Base-by-base conservation (phyloP, 495 filamentous ascomycete genomes). In the Clohesyomyces aquaticus region DNA sequence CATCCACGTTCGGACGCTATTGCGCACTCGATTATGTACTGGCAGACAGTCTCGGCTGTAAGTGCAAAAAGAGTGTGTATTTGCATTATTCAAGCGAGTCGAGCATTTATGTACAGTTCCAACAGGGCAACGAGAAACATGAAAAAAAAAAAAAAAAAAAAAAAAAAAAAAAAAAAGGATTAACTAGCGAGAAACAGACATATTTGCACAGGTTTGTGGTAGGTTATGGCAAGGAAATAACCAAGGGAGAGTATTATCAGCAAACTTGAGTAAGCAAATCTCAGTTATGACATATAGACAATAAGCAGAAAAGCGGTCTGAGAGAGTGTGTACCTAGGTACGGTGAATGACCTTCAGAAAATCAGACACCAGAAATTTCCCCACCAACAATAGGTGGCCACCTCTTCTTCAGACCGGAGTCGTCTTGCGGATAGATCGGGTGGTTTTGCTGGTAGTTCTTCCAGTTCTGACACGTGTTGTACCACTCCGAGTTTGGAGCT, bases 321-420 rank as follows among this genome's bases (percentile, higher is more conserved):
- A n/a, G n/a, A n/a, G n/a, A n/a, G n/a, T n/a, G n/a, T n/a, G n/a
- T n/a, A n/a, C n/a, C n/a, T n/a, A n/a, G n/a, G n/a, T n/a, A n/a
- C n/a, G n/a, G n/a, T n/a, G n/a, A n/a, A n/a, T n/a, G n/a, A n/a
- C n/a, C n/a, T n/a, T n/a, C n/a, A n/a, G n/a, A n/a, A n/a, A n/a
- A 6, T 47, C 43, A 47, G 43, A 47, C 28, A 32, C 51, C 32
- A 12, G 3, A 55, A 26, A 55, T 19, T 29, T 28, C 27, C 8
- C 43, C 61, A 18, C 42, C 63, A 6, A 38, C 22, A 22, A 56
- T 50, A 12, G 63, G 63, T 0, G 63, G 63, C 63, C 63, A 66
- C 41, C 63, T 48, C 51, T 63, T 68, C 55, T 61, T 64, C 35
- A 68, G 38, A 16, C 60, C 66, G 18, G 66, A 68, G 43, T 68